Base-by-base conservation (phyloP, 768 basidiomycete genomes). In the Serendipita sp. region DNA sequence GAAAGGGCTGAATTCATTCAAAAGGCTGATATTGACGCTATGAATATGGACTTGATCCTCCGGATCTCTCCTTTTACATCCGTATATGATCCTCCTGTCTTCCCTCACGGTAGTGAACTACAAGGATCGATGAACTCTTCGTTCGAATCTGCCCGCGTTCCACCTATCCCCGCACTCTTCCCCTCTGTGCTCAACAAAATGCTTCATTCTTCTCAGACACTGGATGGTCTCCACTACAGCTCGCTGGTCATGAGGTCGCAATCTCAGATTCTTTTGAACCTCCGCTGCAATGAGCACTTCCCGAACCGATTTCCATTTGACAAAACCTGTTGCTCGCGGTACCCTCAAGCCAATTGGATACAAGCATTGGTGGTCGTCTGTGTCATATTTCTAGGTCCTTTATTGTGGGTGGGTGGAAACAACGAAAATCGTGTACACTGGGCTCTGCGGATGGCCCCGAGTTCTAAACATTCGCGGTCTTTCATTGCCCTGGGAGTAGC, bases 21-120 rank as follows among this genome's bases (percentile, higher is more conserved):
- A 64, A 77, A 82, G 29, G 80, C 85, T 13, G 89, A 93, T 69
- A 85, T 94, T 64, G 86, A 91, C 69, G 88, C 87, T 44, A 93
- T 96, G 91, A 95, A 96, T 72, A 85, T 87, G 2, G 86, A 89
- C 71, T 78, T 93, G 62, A 78, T 77, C 66, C 87, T 89, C 70
- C 82, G 87, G 62, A 80, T 89, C 23, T 72, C 33, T 18, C 3
- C 60, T 36, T 29, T 64, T 3, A 27, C 65, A 11, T 31, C 63
- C 44, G 62, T 63, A 18, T 48, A 63, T 16, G 23, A 60, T 40
- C 63, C 29, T 77, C 65, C 75, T 76, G 52, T 69, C 73, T 44
- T 66, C 67, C 52, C 29, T 53, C 11, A 31, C 63, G 62, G 52
- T 69, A 23, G 66, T 68, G 63, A 72, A 71, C 37, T 74, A 76